These are phyloP conservation scores for Sclerospora graminicola DNA, from an alignment of 352 stramenopile species.

Conservation along the genomic window DNA sequence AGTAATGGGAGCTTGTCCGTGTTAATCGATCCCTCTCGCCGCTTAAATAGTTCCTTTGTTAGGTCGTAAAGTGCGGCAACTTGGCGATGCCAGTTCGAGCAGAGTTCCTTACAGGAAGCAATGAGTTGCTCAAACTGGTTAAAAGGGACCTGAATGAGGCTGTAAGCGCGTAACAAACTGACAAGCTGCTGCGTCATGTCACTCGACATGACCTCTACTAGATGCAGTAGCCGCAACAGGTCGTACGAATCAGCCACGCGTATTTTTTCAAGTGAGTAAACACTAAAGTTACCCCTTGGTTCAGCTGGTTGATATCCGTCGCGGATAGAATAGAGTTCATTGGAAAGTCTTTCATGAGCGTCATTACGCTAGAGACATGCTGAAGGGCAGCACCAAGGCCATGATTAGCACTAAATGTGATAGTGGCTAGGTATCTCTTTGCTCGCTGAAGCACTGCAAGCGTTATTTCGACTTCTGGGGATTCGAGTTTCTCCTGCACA, in stretches of 20 bases:
- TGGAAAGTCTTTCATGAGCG: slow-evolving; percentile 89
- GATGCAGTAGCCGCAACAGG: slow-evolving; percentile 55
- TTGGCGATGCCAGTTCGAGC: slow-evolving; percentile 80
- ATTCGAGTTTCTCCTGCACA: slow-evolving; percentile 81
- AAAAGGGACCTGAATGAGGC: slow-evolving; percentile 75
- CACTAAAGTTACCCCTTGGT: slow-evolving; percentile 63
- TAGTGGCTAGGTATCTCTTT: slow-evolving; percentile 85
- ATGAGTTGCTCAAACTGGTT: slow-evolving; percentile 76
- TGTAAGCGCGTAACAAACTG: slow-evolving; percentile 74
- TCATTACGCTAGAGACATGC: slow-evolving; percentile 84
- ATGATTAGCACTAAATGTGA: slow-evolving; percentile 88
- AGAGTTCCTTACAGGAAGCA: slow-evolving; percentile 73
- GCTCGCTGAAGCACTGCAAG: slow-evolving; percentile 86
- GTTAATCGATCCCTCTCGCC: slow-evolving; percentile 68
- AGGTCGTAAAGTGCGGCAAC: slow-evolving; percentile 78
- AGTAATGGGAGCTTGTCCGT: slow-evolving; percentile 70
- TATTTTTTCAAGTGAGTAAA: slow-evolving; percentile 89
- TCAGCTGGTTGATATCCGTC: slow-evolving; percentile 78
- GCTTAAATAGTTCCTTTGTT: slow-evolving; percentile 78
- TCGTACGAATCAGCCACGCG: slow-evolving; percentile 85
- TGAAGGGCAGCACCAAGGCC: slow-evolving; percentile 80
- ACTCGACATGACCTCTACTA: slow-evolving; percentile 83
- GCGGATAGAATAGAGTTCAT: slow-evolving; percentile 88
- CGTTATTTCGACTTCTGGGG: slow-evolving; percentile 86
- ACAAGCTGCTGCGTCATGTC: slow-evolving; percentile 76